Evolutionary conservation across 2,329 filamentous ascomycete species (phyloP), one percentile per base, ranked within the genome.

Genomic region (Fusarium chuoi): DNA sequence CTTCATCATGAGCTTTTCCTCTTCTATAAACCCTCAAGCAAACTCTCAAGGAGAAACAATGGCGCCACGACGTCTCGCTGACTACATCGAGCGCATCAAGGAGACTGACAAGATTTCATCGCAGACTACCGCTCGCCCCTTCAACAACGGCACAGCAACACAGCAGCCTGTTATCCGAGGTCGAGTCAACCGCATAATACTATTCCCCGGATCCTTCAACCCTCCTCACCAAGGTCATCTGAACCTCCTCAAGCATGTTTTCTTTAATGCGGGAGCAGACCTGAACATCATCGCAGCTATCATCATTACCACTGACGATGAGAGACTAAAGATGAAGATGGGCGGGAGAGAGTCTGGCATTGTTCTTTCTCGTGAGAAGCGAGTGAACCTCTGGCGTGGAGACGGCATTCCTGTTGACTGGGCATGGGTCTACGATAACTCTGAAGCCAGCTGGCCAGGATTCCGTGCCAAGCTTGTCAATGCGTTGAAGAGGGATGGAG

Each of bases 181-280:
- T 26, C 62, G 33, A 4, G 66, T 74, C 1, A 81, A 81, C 45
- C 65, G 74, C 14, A 76, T 84, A n/a, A 68, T 84, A 4, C 28
- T 84, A 4, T 84, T 77, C 58, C 81, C 81, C 2, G 83, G 83
- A 1, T 79, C 78, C 15, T 84, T 84, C 73, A 83, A 84, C 58
- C 83, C 82, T 2, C 82, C 83, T 20, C 82, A 83, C 56, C 72
- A 65, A 11, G 82, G 82, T 0, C 82, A 84, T 51, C 49, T 79
- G 2, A 65, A 80, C 1, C 77, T 84, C 7, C 77, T 84, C 2
- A 59, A 64, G 2, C 75, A 83, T 58, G 77, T 78, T 14, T 78
- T 79, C 41, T 52, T 64, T 2, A 75, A 81, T 46, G 72, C 74
- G 12, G 78, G 78, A 8, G 52, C 65, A 4, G 79, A 81, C 22